Evolutionary conservation across 73 alveolate species (phyloP).

Genomic region (Uronychia setigera): DNA sequence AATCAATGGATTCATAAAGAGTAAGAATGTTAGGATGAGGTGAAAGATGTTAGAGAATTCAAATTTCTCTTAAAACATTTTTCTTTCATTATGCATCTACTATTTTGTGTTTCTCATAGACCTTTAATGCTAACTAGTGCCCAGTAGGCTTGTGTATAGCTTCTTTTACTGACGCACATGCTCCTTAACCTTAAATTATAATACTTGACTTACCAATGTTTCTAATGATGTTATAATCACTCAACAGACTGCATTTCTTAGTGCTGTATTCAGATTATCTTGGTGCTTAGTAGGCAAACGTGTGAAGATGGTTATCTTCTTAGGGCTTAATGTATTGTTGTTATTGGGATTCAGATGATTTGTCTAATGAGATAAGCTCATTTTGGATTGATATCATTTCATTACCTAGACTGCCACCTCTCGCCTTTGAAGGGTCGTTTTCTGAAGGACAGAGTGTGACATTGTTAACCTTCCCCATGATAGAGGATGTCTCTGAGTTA

Average conservation of each 20-base stretch:
- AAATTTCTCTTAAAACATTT: conserved; percentile 1
- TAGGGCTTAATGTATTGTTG: no score
- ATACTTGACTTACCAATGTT: neutral
- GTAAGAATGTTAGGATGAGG: conserved; percentile 20
- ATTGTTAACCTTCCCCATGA: neutral
- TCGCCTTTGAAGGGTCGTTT: neutral
- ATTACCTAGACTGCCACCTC: neutral
- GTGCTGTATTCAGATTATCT: neutral
- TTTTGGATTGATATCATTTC: neutral
- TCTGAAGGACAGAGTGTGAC: neutral
- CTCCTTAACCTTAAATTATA: neutral
- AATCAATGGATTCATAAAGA: conserved; percentile 22
- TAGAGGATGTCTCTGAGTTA: neutral
- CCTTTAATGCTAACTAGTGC: conserved; percentile 8
- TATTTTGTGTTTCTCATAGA: conserved; percentile 19
- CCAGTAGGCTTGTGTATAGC: neutral
- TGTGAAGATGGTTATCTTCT: neutral
- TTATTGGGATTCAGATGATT: no score
- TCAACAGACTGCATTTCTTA: neutral
- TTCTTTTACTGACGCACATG: neutral
- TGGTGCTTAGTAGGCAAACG: neutral
- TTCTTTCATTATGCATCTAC: conserved; percentile 10
- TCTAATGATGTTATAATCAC: neutral
- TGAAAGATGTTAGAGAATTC: neutral
- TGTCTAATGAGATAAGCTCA: no score